phyloP scores from a whole-genome alignment of 2,329 filamentous ascomycete genomes.

The Pseudogymnoascus verrucosus region DNA sequence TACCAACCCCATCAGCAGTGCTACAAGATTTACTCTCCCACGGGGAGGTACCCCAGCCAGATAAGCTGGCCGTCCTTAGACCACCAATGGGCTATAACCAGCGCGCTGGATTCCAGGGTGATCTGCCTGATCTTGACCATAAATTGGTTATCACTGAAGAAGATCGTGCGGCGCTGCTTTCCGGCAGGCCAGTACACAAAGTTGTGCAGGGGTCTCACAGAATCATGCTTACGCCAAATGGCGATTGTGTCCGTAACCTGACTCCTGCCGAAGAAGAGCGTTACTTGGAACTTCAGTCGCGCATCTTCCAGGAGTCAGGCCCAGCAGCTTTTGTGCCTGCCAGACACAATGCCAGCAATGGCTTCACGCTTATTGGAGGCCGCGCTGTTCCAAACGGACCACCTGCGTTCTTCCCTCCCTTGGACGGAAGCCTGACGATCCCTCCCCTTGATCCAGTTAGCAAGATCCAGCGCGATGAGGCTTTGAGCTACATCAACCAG shows the following conservation, averaged over 20 bases:
- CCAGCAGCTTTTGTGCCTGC: slow-evolving; percentile 49
- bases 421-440: slow-evolving; percentile 22
- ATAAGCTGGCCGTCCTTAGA: slow-evolving; percentile 36
- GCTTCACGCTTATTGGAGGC: slow-evolving; percentile 56
- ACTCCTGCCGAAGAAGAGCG: slow-evolving; percentile 59
- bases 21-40: slow-evolving; percentile 32
- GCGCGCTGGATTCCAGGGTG: slow-evolving; percentile 27
- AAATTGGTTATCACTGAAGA: slow-evolving; percentile 44
- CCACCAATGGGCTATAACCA: slow-evolving; percentile 26
- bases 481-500: slow-evolving; percentile 61
- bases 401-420: slow-evolving; percentile 52
- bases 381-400: slow-evolving; percentile 57
- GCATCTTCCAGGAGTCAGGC: slow-evolving; percentile 43
- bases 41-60: slow-evolving; percentile 29
- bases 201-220: slow-evolving; percentile 52
- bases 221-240: slow-evolving; percentile 67
- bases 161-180: slow-evolving; percentile 47
- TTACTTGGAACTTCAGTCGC: slow-evolving; percentile 60
- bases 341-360: slow-evolving; percentile 46
- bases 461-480: slow-evolving; percentile 60
- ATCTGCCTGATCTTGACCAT: slow-evolving; percentile 19
- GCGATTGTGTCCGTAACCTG: slow-evolving; percentile 67
- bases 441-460: slow-evolving; percentile 49
- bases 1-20: slow-evolving; percentile 27
- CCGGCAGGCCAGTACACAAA: slow-evolving; percentile 52